Base-by-base conservation (phyloP, 1,139 yeast species). In the Zygosaccharomyces pseudobailii region DNA sequence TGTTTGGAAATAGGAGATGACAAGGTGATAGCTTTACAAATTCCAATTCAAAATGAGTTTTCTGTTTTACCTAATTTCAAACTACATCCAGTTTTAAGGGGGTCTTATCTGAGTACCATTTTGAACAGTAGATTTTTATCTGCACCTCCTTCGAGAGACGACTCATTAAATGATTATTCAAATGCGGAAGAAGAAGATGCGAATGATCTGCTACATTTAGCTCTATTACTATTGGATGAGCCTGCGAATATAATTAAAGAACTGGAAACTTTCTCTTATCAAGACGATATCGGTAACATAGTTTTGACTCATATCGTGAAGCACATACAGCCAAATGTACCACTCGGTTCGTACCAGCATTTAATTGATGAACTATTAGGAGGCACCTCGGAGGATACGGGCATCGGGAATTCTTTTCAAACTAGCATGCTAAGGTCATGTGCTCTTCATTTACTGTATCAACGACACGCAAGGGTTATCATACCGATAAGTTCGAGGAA, bases 381-480 rank as follows among this genome's bases (percentile, higher is more conserved):
- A 6, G 39, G 43, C 20, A 30, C 50, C 1, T 28, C 33, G 5
- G 53, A 51, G 13, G 47, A 40, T n/a, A 40, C 37, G 10, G 51
- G 45, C 4, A 30, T 20, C 36, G 55, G 33, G 40, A 55, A 46
- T 24, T 50, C 55, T n/a, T 51, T 59, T 31, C 53, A 53, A 31
- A 52, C 55, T 2, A 56, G 57, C 25, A 58, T 87, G 54, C 76
- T 87, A 8, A 76, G 82, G 48, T 79, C 87, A 3, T 82, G 89
- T 66, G 94, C 95, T 2, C 76, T 82, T 50, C 95, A 89, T 66
- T 70, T 92, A 45, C 84, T 90, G 4, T 88, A 88, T 66, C 90
- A 97, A 97, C 75, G 97, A 58, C 72, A 95, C 45, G 97, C 97
- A 0, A 74, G 95, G 47, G 82, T 87, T 0, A 82, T 89, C 2